A percentile compares a stretch with the other conserved stretches of the same genome.
These are phyloP conservation scores for Cytospora leucostoma DNA, from an alignment of 2,329 filamentous ascomycete species.

Conservation along the genomic window DNA sequence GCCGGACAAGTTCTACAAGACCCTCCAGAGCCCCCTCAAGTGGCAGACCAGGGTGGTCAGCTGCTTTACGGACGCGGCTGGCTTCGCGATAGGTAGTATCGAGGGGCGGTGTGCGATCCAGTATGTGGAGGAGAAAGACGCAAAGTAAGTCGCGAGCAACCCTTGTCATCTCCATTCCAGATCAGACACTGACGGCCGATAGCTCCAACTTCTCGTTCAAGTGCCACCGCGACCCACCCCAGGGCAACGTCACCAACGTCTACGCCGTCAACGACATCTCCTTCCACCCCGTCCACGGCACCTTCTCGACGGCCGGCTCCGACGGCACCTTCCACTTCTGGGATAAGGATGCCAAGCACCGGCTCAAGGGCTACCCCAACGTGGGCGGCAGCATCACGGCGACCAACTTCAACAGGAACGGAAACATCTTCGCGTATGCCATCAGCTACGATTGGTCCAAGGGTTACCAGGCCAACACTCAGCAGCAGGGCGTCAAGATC, in stretches of 20 bases:
- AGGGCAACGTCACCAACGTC: slow-evolving; percentile 80
- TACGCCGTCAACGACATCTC: slow-evolving; percentile 96
- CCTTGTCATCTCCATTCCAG: not conserved
- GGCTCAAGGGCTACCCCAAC: slow-evolving; percentile 83
- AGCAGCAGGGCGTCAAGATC: slow-evolving; percentile 73
- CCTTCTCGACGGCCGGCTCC: slow-evolving; percentile 94
- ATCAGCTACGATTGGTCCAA: slow-evolving; percentile 99
- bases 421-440: slow-evolving; percentile 83
- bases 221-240: slow-evolving; percentile 84
- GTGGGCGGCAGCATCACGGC: slow-evolving; percentile 86
- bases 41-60: slow-evolving; percentile 96
- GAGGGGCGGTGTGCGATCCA: slow-evolving; percentile 97
- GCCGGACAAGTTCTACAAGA: slow-evolving; percentile 89
- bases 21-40: slow-evolving; percentile 91
- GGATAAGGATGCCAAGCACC: slow-evolving; percentile 90
- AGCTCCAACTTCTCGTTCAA: slow-evolving; percentile 98
- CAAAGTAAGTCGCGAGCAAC: slow-evolving; percentile 51
- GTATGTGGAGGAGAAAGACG: slow-evolving; percentile 95
- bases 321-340: slow-evolving; percentile 98
- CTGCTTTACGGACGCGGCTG: slow-evolving; percentile 89
- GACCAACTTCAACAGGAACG: slow-evolving; percentile 87
- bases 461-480: slow-evolving; percentile 83
- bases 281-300: slow-evolving; percentile 94
- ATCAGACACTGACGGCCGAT: slow-evolving; percentile 20
- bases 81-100: slow-evolving; percentile 94